Conservation (phyloP, 2,329 filamentous ascomycete genomes). For the Didymella exigua region DNA sequence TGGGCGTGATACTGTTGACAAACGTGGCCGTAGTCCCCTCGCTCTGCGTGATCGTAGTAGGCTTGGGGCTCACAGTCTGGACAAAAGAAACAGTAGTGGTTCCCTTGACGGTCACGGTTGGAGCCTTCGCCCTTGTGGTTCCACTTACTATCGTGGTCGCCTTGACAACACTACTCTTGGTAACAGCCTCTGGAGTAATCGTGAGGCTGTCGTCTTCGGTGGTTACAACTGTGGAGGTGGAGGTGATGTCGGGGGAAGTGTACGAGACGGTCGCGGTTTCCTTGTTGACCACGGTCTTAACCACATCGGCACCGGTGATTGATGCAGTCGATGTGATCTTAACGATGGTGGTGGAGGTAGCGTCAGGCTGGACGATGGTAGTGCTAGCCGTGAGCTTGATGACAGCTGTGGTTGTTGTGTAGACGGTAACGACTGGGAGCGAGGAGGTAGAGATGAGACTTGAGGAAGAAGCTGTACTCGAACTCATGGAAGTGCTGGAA, state of each 20-base stretch:
- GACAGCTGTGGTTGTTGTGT: constrained; percentile 24
- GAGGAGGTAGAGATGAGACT: constrained; percentile 10
- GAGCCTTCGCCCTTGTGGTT: constrained; percentile 22
- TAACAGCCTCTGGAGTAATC: constrained; percentile 22
- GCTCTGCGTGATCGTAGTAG: constrained; percentile 31
- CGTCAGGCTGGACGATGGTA: constrained; percentile 25
- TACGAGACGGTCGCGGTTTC: constrained; percentile 35
- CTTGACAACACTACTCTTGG: constrained; percentile 22
- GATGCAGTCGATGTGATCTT: constrained; percentile 19
- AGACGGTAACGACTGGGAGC: constrained; percentile 19
- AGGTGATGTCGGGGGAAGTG: constrained; percentile 34
- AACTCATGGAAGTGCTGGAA: background rate
- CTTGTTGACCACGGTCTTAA: constrained; percentile 22
- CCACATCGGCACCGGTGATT: constrained; percentile 20
- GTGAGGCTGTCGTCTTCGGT: constrained; percentile 33
- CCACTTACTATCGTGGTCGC: constrained; percentile 10
- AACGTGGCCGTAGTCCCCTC: constrained; percentile 24
- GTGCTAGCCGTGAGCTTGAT: constrained; percentile 28
- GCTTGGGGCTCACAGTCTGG: constrained; percentile 32
- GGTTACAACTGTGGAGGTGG: constrained; percentile 24
- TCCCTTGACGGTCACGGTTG: constrained; percentile 21
- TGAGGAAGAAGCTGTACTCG: background rate
- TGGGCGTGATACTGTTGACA: constrained; percentile 23
- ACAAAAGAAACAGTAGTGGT: constrained; percentile 29
- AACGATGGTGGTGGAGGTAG: constrained; percentile 27